Conservation (phyloP, 441 rosid genomes). For the Bocquillonia castaneifolia region DNA sequence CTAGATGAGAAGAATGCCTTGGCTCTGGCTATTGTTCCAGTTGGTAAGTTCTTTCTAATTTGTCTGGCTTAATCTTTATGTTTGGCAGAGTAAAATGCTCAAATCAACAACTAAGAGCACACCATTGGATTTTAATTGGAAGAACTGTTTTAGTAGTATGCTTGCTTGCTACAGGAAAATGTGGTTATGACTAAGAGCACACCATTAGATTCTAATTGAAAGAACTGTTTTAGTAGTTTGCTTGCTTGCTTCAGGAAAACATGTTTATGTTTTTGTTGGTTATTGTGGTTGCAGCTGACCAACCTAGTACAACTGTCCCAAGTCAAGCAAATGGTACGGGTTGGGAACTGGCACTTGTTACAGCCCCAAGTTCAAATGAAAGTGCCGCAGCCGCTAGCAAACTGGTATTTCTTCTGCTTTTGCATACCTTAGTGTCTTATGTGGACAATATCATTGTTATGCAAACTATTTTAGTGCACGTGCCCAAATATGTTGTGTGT, state of each 20-base stretch:
- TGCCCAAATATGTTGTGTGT: background rate
- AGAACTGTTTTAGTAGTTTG: background rate
- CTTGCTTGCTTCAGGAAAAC: background rate
- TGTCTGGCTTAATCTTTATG: background rate
- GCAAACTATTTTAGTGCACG: background rate
- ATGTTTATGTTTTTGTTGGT: slow-evolving; percentile 11
- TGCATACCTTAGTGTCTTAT: background rate
- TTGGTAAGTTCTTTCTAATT: slow-evolving; percentile 36
- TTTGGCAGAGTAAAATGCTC: no score
- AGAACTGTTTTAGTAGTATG: background rate
- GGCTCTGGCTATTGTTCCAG: slow-evolving; percentile 91
- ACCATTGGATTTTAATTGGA: background rate
- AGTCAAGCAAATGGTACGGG: slow-evolving; percentile 51
- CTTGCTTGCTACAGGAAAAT: no score
- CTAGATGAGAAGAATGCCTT: slow-evolving; percentile 77
- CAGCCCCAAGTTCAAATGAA: slow-evolving; percentile 80
- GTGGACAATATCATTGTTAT: background rate
- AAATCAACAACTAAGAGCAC: no score
- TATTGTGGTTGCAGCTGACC: slow-evolving; percentile 47
- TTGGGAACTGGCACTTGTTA: slow-evolving; percentile 90
- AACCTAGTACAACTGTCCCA: slow-evolving; percentile 37
- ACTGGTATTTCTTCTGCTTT: slow-evolving; percentile 43
- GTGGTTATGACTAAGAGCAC: background rate
- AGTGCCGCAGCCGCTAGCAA: slow-evolving; percentile 60
- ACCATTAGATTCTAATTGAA: background rate